These are phyloP conservation scores for Gossypioides kirkii DNA, from an alignment of 345 rosid genomes.

Conservation along the genomic window DNA sequence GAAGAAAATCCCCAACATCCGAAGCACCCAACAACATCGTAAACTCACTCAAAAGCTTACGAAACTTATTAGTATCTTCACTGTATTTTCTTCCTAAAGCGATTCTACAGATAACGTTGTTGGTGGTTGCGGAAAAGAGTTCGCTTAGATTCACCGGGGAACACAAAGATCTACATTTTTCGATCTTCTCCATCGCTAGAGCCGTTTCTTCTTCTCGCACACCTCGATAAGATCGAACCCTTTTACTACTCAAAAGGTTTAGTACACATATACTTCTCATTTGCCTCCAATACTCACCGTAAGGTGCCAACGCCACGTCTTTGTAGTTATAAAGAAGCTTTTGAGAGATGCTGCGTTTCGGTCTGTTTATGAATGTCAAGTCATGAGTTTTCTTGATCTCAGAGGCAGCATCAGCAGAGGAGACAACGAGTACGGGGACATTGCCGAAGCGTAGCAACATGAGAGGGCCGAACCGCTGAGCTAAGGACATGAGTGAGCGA, in stretches of 20 bases:
- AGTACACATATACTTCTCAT: conserved; percentile 43
- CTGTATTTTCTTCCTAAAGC: conserved; percentile 50
- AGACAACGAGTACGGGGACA: conserved; percentile 40
- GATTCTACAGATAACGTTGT: conserved; percentile 40
- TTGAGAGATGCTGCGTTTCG: conserved; percentile 11
- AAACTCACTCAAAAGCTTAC: conserved; percentile 23
- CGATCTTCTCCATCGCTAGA: conserved; percentile 24
- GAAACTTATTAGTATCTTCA: conserved; percentile 25
- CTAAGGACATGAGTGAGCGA: conserved; percentile 32
- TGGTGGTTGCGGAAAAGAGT: conserved; percentile 20
- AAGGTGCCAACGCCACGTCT: conserved; percentile 40
- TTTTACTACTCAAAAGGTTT: conserved; percentile 46
- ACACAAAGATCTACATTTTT: conserved; percentile 12
- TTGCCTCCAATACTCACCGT: conserved; percentile 75
- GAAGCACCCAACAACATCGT: conserved; percentile 30
- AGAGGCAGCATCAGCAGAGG: conserved; percentile 44
- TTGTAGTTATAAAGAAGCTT: conserved; percentile 33
- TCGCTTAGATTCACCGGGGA: conserved; percentile 36
- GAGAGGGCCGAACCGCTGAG: conserved; percentile 47
- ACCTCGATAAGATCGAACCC: conserved; percentile 32
- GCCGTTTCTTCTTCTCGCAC: conserved; percentile 45
- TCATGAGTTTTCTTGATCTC: conserved; percentile 58
- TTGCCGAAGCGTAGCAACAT: conserved; percentile 54
- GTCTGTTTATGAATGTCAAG: conserved; percentile 39
- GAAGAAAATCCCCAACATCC: conserved; percentile 43